These are phyloP conservation scores for Colletotrichum filicis DNA, from an alignment of 2,329 filamentous ascomycete species.

Conservation along the genomic window DNA sequence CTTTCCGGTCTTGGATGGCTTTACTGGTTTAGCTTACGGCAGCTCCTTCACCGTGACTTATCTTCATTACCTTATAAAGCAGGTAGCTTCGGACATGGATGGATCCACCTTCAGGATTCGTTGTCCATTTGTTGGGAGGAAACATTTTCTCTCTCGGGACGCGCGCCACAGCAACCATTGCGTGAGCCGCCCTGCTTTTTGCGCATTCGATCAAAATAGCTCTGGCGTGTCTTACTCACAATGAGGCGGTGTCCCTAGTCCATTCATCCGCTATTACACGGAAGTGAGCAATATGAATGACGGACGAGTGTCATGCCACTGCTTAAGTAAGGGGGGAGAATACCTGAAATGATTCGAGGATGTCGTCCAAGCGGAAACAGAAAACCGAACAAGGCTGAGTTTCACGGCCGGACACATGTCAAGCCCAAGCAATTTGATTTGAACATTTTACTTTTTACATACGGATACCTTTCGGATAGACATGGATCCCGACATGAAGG, in stretches of 20 bases:
- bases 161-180: background rate
- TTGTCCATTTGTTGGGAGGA: background rate
- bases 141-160: background rate
- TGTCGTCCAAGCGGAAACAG: background rate
- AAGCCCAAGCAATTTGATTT: constrained; percentile 9
- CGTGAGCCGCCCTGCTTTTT: background rate
- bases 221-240: background rate
- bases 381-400: background rate
- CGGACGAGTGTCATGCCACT: background rate
- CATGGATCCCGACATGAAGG: background rate
- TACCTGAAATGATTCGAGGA: background rate
- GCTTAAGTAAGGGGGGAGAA: background rate
- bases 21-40: background rate
- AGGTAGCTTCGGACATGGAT: background rate
- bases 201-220: background rate
- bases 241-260: background rate
- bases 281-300: background rate
- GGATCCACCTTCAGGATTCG: background rate
- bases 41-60: background rate
- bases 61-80: background rate
- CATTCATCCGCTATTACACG: background rate
- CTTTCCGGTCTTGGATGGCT: background rate
- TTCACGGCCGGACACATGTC: background rate
- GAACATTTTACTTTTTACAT: background rate
- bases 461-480: background rate